Percentiles rank a stretch among this genome's conserved stretches.
Conservation (phyloP, 2,329 filamentous ascomycete genomes). For the Paracoccidioides lutzii region DNA sequence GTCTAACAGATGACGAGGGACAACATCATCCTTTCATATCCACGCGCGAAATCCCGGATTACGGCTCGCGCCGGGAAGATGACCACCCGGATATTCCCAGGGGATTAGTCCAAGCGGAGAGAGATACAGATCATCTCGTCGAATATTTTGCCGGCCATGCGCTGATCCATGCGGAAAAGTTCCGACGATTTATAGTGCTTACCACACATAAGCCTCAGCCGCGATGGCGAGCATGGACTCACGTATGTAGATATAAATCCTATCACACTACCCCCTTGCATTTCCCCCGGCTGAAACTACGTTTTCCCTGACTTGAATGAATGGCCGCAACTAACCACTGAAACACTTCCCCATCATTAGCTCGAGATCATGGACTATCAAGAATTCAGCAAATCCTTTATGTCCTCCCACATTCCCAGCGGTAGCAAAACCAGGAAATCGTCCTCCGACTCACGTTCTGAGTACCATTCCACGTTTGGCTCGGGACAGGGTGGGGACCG, state of each 20-base stretch:
- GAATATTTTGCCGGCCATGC: conserved; percentile 30
- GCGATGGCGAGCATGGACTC: conserved; percentile 22
- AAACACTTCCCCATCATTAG: conserved; percentile 1
- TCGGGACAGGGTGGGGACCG: neutral
- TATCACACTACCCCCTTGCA: neutral
- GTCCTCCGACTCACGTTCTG: neutral
- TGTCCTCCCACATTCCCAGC: neutral
- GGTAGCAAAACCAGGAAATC: neutral
- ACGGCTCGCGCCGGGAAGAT: conserved; percentile 17
- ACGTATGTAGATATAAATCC: conserved; percentile 12
- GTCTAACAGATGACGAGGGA: conserved; percentile 14
- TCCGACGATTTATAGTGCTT: conserved; percentile 22
- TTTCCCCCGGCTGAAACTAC: neutral
- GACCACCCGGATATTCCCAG: conserved; percentile 15
- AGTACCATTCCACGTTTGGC: neutral
- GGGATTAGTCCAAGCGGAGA: conserved; percentile 17
- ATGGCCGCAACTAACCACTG: neutral
- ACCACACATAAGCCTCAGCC: conserved; percentile 14
- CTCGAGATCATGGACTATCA: conserved; percentile 8
- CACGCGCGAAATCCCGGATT: conserved; percentile 16
- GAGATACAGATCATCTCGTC: conserved; percentile 25
- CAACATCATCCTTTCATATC: conserved; percentile 20
- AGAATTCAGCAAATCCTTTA: conserved; percentile 10
- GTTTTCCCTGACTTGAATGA: neutral
- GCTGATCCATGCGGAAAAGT: conserved; percentile 20